A percentile compares a stretch with the other conserved stretches of the same genome.
These are phyloP conservation scores for Penicillium verhagenii DNA, from an alignment of 495 filamentous ascomycete species.

Conservation along the genomic window DNA sequence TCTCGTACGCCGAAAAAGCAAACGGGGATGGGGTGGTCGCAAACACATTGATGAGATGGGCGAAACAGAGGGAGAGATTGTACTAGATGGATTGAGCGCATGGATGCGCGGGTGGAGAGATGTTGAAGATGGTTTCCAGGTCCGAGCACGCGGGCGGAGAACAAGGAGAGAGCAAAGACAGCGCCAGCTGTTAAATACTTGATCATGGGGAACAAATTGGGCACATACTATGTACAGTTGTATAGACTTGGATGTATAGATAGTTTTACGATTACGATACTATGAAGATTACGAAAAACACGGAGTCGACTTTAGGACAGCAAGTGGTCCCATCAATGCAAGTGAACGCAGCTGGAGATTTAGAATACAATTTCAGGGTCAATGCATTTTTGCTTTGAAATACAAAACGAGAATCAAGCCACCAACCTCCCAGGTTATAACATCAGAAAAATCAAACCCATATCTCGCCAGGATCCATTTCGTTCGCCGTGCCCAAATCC, in stretches of 20 bases:
- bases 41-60: conserved; percentile 6
- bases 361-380: neutral
- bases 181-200: conserved; percentile 3
- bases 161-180: conserved; percentile 25
- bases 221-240: neutral
- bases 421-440: conserved; percentile 3
- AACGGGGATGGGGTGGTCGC: conserved; percentile 19
- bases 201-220: neutral
- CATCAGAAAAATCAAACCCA: conserved; percentile 17
- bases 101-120: conserved; percentile 47
- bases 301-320: too few species aligned
- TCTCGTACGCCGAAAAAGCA: conserved; percentile 6
- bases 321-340: too few species aligned
- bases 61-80: conserved; percentile 24
- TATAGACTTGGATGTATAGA: neutral
- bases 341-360: neutral
- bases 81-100: conserved; percentile 37
- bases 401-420: conserved; percentile 7
- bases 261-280: neutral
- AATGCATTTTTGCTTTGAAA: conserved; percentile 14
- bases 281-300: conserved; percentile 3
- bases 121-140: conserved; percentile 35
- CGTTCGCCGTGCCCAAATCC: conserved; percentile 29
- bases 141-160: conserved; percentile 26
- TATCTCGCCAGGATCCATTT: conserved; percentile 28